Base-by-base conservation (phyloP, 2,329 filamentous ascomycete species). In the Ascochyta koolunga region DNA sequence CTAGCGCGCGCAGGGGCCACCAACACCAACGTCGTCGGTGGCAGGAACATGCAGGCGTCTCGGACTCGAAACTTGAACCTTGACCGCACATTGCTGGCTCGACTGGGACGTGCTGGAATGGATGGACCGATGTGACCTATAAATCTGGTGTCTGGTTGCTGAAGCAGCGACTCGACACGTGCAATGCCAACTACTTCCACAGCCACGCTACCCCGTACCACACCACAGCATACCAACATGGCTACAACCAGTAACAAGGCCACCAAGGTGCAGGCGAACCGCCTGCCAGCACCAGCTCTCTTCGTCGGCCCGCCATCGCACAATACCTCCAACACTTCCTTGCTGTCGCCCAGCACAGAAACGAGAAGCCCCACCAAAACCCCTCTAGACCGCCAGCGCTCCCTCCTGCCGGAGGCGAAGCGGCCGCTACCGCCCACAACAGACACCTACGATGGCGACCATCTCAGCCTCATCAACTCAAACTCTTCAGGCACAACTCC, bases 281-380 rank as follows among this genome's bases (percentile, higher is more conserved):
- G 86, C 21, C 80, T 87, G 8, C 86, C 86, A 27, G 90, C 90
- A 19, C 90, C 91, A 1, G 82, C 87, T 2, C 83, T 96, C 41
- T 96, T 96, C 74, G 84, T 92, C 51, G 90, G 90, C 35, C 86
- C 86, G 2, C 90, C 91, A 15, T 96, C 91, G 6, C 88, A 86
- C 62, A 88, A 91, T 77, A 86, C 88, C 54, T 82, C 80, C n/a
- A 78, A 76, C 49, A 76, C 77, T 36, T 82, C 79, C 16, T 73
- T 82, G 41, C 65, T 77, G 10, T 68, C 66, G 13, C 69, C 69
- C 13, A 65, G 66, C 35, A 54, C 63, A 35, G 62, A 68, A 25
- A 48, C 69, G 37, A 55, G 76, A 40, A 63, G 60, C 45, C 49
- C 68, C 33, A 51, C 65, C 66, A 76, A 70, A 32, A 54, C 59